Base-by-base conservation (phyloP, 768 basidiomycete species). In the Psilocybe sp. region DNA sequence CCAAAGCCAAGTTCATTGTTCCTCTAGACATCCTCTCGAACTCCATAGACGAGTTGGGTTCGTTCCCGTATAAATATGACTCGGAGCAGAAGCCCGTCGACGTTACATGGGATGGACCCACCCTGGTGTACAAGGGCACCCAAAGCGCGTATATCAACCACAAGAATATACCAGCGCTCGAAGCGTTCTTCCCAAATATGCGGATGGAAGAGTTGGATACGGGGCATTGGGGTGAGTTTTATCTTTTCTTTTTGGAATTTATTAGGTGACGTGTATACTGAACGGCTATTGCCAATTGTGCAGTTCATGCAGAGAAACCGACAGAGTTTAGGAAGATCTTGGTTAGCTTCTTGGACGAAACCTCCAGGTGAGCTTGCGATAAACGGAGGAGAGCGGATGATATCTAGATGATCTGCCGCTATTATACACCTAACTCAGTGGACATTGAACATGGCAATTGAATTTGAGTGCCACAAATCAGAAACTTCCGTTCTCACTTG, bases 231-330 rank as follows among this genome's bases (percentile, higher is more conserved):
- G 87, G 89, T 90, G 62, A 54, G 82, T 50, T 31, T 41, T 23
- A 44, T 28, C 0, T 37, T 50, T 3, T 12, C 20, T 10, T 33
- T 11, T 11, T 34, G 12, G 4, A 4, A 40, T 33, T 28, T 40
- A n/a, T 28, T 18, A n/a, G n/a, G n/a, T n/a, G n/a, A n/a, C n/a
- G n/a, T n/a, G n/a, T n/a, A n/a, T 43, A 10, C 32, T 23, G 13
- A 16, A 35, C 41, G 15, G 33, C 49, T 48, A 49, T n/a, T 5
- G 1, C 4, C 20, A 19, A 6, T 1, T 51, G 15, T 42, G 20
- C 52, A 91, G 89, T 95, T 15, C 92, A 95, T 54, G 87, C 89
- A 13, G 92, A 95, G 62, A 78, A 77, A 77, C 83, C 83, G 4
- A 75, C 77, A 33, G 83, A 84, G 52, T 85, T 84, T 66, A 74